A percentile compares a stretch with the other conserved stretches of the same genome.
Conservation (phyloP, 768 basidiomycete genomes). For the Xerocomellus dryophilus region DNA sequence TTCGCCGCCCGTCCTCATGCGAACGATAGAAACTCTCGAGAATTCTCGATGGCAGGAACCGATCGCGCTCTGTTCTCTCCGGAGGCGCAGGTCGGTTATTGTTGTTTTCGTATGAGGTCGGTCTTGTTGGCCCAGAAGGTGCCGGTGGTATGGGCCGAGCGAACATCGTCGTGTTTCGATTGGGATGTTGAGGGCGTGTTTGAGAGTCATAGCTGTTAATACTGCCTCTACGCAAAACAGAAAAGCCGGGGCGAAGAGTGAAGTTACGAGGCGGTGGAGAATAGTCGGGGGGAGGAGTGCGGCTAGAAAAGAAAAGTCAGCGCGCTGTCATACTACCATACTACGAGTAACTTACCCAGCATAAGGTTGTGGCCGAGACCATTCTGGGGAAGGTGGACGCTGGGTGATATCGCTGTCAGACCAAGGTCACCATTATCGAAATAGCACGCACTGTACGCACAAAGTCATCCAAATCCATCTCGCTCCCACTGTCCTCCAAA, state of each 20-base stretch:
- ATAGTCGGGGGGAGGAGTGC: conserved; percentile 25
- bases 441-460: conserved; percentile 11
- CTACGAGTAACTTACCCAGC: conserved; percentile 18
- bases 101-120: conserved; percentile 15
- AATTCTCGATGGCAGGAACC: conserved; percentile 22
- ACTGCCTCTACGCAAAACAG: conserved; percentile 16
- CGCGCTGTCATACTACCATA: neutral
- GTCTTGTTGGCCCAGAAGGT: conserved; percentile 9
- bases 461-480: conserved; percentile 27
- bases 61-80: conserved; percentile 26
- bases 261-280: conserved; percentile 19
- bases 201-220: neutral
- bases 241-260: conserved; percentile 13
- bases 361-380: conserved; percentile 26
- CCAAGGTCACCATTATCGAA: neutral
- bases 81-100: conserved; percentile 2
- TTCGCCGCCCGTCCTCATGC: conserved; percentile 25
- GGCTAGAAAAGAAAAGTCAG: conserved; percentile 14
- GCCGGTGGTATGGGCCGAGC: conserved; percentile 7
- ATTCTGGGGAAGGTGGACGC: conserved; percentile 27
- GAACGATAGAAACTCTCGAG: conserved; percentile 23
- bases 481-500: conserved; percentile 27
- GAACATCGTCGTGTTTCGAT: conserved; percentile 11
- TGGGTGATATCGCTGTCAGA: conserved; percentile 9
- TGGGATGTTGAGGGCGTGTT: conserved; percentile 8